These are phyloP conservation scores for Zygosaccharomyces kombuchaensis DNA, from an alignment of 805 yeast species.

Conservation along the genomic window DNA sequence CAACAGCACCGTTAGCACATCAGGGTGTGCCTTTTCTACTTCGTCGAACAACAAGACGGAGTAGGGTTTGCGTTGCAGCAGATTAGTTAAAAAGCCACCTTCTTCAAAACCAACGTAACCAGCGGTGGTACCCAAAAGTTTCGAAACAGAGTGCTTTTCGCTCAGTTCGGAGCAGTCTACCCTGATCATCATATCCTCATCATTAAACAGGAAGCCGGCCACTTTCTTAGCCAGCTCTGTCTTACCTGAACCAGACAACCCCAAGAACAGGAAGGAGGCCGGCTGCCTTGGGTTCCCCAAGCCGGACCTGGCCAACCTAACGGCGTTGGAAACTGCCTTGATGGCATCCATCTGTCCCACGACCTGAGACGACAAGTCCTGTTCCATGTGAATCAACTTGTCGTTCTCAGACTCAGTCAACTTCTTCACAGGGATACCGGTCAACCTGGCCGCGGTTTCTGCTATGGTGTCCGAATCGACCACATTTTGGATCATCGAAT, in stretches of 20 bases:
- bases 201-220: constrained; percentile 93
- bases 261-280: constrained; percentile 89
- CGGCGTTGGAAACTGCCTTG: constrained; percentile 92
- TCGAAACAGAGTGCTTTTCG: constrained; percentile 94
- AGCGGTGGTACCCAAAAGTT: constrained; percentile 94
- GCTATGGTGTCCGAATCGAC: constrained; percentile 90
- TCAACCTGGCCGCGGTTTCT: constrained; percentile 94
- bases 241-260: constrained; percentile 96
- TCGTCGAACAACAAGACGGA: constrained; percentile 96
- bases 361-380: constrained; percentile 71
- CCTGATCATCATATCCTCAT: constrained; percentile 94
- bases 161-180: constrained; percentile 95
- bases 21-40: constrained; percentile 98
- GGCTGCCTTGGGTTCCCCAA: constrained; percentile 96
- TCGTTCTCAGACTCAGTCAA: constrained; percentile 92
- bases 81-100: constrained; percentile 95
- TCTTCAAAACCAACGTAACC: constrained; percentile 97
- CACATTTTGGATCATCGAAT: constrained; percentile 75
- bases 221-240: constrained; percentile 96
- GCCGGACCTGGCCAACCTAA: constrained; percentile 89
- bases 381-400: constrained; percentile 93
- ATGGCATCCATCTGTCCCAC: constrained; percentile 97
- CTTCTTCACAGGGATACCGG: constrained; percentile 95
- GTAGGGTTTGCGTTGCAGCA: constrained; percentile 85
- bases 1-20: constrained; percentile 83